Evolutionary conservation across 345 rosid species (phyloP), one percentile per base, ranked within the genome.

Genomic region (Dipteronia sinensis): DNA sequence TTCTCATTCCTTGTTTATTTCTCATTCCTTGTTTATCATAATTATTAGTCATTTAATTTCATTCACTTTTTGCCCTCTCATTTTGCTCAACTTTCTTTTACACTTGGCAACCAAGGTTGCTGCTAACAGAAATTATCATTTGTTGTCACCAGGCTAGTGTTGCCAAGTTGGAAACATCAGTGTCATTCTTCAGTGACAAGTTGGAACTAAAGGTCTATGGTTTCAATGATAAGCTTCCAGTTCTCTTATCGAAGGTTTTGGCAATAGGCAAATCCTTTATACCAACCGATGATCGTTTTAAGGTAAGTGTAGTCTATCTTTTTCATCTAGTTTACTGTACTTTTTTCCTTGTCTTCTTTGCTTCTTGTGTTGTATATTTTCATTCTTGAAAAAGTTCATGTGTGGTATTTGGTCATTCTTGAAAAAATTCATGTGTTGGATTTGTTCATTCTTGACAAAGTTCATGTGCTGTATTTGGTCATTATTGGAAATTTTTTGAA

Each of bases 141-240:
- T 19, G 34, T 72, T 78, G 7, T 66, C 75, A 86, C 81, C 97
- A 96, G 99, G 99, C 99, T 79, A 87, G 93, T 79, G 85, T 96
- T 68, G 97, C 99, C 78, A 96, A 89, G 85, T 86, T 96, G 86
- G 97, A 94, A 87, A 90, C 99, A 46, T 86, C 92, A 66, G 88
- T 94, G 69, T 85, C 94, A 56, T 79, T 87, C 79, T 79, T 75
- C 65, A 77, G 91, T 84, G 98, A 91, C 83, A 92, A 91, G 84
- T 83, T 96, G 77, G 98, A 94, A 92, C 87, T 94, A 65, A 96
- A 89, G 87, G 87, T 96, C 49, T 92, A 90, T 82, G 99, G 99
- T 62, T 96, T 96, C 83, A 92, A 92, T 73, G 97, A 92, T 70
- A 96, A 96, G 82, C 89, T 96, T 76, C 86, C 90, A 53, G 86